Evolutionary conservation across 192 early-diverging fungal genomes (phyloP).

Genomic region (Jimgerdemannia flammicorona): DNA sequence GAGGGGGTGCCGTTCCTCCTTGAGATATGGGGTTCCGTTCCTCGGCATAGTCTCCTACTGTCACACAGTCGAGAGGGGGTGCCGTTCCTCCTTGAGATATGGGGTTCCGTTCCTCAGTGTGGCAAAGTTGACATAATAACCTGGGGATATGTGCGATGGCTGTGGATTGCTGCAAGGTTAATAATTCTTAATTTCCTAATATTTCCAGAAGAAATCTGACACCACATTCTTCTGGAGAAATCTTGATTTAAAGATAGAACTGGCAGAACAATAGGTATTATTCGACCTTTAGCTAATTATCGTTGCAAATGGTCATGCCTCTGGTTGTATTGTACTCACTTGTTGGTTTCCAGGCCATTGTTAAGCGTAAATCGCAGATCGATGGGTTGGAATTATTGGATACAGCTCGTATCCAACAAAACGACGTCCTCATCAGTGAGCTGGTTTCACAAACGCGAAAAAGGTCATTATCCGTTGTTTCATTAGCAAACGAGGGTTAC

Average conservation of each 20-base stretch:
- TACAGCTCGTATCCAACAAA: conserved; percentile 2
- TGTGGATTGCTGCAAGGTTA: background rate
- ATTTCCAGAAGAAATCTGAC: background rate
- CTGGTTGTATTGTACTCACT: conserved; percentile 1
- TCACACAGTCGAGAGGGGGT: background rate
- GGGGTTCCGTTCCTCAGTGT: background rate
- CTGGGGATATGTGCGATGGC: background rate
- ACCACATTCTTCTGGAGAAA: background rate
- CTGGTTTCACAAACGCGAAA: background rate
- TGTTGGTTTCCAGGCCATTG: background rate
- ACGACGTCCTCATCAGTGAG: background rate
- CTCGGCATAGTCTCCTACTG: too few relatives aligned
- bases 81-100: background rate
- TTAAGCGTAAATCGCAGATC: conserved; percentile 6
- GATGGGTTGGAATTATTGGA: conserved; percentile 6
- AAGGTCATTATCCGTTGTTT: too few relatives aligned
- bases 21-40: too few relatives aligned
- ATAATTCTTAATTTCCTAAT: background rate
- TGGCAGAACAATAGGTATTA: too few relatives aligned
- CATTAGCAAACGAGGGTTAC: too few relatives aligned
- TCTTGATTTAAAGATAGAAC: background rate
- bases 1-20: background rate
- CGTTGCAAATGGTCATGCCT: background rate
- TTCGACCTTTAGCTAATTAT: background rate
- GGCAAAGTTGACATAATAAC: background rate